Percentiles rank a stretch among this genome's conserved stretches.
phyloP scores from a whole-genome alignment of 495 filamentous ascomycete species.

The Ascodesmis nigricans region DNA sequence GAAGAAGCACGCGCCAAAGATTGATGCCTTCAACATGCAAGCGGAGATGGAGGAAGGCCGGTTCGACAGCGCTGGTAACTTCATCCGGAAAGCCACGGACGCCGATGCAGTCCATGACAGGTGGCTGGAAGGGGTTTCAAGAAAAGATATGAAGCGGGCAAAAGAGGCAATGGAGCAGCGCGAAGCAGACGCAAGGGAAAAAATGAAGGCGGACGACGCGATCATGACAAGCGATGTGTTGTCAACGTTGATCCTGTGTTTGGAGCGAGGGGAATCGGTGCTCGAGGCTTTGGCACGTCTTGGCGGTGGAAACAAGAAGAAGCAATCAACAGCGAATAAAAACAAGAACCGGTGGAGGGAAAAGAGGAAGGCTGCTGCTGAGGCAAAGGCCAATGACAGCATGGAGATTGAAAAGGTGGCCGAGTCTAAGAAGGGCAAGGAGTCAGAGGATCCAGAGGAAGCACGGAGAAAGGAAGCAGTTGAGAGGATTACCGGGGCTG shows the following conservation, averaged over 20 bases:
- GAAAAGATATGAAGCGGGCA: conserved; percentile 76
- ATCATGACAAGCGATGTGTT: conserved; percentile 54
- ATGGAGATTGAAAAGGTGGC: conserved; percentile 44
- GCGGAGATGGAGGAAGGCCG: conserved; percentile 76
- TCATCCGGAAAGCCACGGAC: conserved; percentile 67
- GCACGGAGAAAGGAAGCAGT: conserved; percentile 45
- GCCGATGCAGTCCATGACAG: conserved; percentile 77
- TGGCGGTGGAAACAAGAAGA: conserved; percentile 43
- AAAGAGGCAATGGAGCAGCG: conserved; percentile 72
- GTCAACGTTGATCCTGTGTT: conserved; percentile 39
- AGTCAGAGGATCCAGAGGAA: conserved; percentile 47
- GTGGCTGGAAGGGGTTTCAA: conserved; percentile 80
- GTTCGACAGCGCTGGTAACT: conserved; percentile 82
- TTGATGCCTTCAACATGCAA: conserved; percentile 92
- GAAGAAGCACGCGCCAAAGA: conserved; percentile 84
- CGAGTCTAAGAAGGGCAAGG: conserved; percentile 25
- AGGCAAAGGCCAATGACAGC: conserved; percentile 24
- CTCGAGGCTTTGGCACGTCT: conserved; percentile 72
- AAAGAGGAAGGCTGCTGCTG: conserved; percentile 29
- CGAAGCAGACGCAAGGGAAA: conserved; percentile 48
- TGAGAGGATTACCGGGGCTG: conserved; percentile 64
- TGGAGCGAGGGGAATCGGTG: conserved; percentile 70
- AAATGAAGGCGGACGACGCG: conserved; percentile 48
- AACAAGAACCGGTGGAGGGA: conserved; percentile 34
- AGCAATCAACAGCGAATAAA: conserved; percentile 37